phyloP scores from a whole-genome alignment of 495 filamentous ascomycete species.

The Tuber magnatum region DNA sequence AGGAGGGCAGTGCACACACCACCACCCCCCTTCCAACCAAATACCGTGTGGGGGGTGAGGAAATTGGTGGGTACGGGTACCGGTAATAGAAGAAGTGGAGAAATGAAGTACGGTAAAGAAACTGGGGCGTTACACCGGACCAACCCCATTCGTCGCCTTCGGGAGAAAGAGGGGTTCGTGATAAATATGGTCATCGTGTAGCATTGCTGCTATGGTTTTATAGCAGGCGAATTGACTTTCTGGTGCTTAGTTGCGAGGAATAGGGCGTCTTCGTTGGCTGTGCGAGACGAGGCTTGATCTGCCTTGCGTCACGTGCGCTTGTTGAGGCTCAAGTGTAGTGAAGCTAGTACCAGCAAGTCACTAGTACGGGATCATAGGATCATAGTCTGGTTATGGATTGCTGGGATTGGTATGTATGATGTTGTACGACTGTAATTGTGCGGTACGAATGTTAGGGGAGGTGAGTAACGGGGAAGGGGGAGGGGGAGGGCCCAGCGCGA shows the following conservation, averaged over 20 bases:
- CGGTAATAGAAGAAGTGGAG: background rate
- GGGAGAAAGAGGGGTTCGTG: background rate
- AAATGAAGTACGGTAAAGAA: background rate
- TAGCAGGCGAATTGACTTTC: background rate
- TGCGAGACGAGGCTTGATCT: background rate
- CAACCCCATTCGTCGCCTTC: background rate
- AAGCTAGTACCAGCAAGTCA: background rate
- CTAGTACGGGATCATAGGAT: too few relatives aligned
- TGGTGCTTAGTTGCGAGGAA: background rate
- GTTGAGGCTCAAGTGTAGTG: background rate
- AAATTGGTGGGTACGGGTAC: too few relatives aligned
- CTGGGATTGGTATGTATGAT: background rate
- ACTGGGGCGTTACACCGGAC: background rate
- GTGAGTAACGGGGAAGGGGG: background rate
- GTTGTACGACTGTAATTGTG: background rate
- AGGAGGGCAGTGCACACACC: background rate
- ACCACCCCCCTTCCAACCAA: background rate
- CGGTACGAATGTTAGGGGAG: background rate
- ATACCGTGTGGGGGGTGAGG: background rate
- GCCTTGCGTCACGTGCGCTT: background rate
- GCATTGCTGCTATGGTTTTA: background rate
- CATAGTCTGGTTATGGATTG: too few relatives aligned
- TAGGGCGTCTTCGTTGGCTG: background rate
- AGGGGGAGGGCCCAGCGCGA: background rate
- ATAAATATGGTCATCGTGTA: background rate